Evolutionary conservation across 768 basidiomycete genomes (phyloP).

Genomic region (Trametes villosa): DNA sequence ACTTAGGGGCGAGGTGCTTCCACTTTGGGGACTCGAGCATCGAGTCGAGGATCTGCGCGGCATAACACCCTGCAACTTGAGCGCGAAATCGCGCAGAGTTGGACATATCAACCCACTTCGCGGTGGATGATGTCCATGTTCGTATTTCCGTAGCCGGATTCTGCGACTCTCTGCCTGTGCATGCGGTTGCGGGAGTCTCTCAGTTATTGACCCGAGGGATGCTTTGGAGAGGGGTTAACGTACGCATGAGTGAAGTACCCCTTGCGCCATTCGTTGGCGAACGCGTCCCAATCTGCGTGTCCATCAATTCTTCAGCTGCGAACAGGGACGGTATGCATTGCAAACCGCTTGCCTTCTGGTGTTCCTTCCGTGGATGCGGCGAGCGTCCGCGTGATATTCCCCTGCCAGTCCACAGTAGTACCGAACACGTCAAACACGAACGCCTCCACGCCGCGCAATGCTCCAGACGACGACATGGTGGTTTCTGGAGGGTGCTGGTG

Average conservation of each 20-base stretch:
- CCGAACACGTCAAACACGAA: conserved; percentile 36
- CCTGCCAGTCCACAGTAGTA: conserved; percentile 35
- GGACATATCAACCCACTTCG: conserved; percentile 39
- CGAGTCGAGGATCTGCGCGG: conserved; percentile 53
- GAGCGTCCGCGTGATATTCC: conserved; percentile 25
- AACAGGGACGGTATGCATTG: background rate
- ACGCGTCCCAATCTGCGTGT: conserved; percentile 45
- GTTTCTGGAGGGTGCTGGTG: too few species aligned
- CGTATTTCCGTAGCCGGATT: conserved; percentile 48
- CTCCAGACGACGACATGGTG: background rate
- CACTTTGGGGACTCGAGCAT: conserved; percentile 56
- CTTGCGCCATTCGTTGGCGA: conserved; percentile 60
- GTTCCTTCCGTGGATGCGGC: background rate
- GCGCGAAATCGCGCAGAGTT: background rate
- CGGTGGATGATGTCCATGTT: conserved; percentile 62
- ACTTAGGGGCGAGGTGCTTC: conserved; percentile 47
- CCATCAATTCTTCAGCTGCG: background rate
- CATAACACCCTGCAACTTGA: background rate
- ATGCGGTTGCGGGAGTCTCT: too few species aligned
- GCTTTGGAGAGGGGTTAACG: conserved; percentile 15
- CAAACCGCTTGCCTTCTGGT: background rate
- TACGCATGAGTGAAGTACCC: conserved; percentile 54
- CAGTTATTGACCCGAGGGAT: conserved; percentile 31
- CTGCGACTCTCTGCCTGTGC: conserved; percentile 42
- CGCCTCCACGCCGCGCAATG: conserved; percentile 25